Evolutionary conservation across 2,329 filamentous ascomycete genomes (phyloP), one percentile per base, ranked within the genome.

Genomic region (Phoma herbarum): DNA sequence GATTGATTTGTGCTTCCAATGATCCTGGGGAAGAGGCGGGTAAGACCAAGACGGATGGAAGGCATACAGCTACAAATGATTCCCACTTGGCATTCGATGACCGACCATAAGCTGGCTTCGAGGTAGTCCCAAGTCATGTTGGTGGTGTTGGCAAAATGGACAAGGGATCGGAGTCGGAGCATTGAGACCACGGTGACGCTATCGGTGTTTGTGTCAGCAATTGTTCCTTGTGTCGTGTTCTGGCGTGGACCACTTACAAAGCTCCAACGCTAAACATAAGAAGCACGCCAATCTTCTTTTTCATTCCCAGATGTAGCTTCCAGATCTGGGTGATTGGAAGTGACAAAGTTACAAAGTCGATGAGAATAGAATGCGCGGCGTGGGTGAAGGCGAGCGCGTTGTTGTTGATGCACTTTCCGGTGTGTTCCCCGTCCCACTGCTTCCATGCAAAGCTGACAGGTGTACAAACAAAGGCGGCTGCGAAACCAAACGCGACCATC

Each of bases 11-110:
- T 48, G 23, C 55, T 58, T 14, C 55, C 49, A 43, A 58, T 35
- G 22, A 58, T 48, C 23, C 37, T 58, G 3, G 55, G 55, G 37
- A 58, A 58, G 7, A 58, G 35, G 16, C 44, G 55, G 2, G 35
- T 37, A 6, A 79, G 64, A 3, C 78, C 58, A 1, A 74, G 68
- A 14, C 75, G 72, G 22, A 79, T 61, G 14, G 71, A 68, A 0
- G 78, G 78, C 73, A 80, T 77, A 66, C 78, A 79, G 14, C 72
- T 73, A 57, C 78, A 80, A 28, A 80, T 74, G 29, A 80, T 76
- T 22, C 76, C 78, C 7, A 79, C 73, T 58, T 78, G 65, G 39
- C 75, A 70, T 64, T 80, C 78, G 7, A 80, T 65, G 2, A 71
- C 66, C 20, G 72, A 76, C 78, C 78, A 80, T 49, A 74, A 18